Conservation (phyloP, 768 basidiomycete genomes). For the Rubroboletus pulcherrimus region DNA sequence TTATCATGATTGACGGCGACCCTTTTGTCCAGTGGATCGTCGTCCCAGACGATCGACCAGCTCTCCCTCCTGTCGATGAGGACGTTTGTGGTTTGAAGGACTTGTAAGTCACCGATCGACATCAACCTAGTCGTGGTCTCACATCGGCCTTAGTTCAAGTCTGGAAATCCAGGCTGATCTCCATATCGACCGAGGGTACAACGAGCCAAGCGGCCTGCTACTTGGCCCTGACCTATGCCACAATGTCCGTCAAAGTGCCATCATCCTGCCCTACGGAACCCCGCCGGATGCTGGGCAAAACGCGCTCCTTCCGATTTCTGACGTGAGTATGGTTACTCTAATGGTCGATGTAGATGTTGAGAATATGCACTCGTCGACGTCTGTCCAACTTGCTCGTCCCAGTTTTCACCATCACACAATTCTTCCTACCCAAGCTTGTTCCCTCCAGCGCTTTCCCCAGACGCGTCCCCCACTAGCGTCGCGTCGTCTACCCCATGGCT, state of each 20-base stretch:
- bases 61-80: slow-evolving; percentile 24
- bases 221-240: not conserved
- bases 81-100: slow-evolving; percentile 14
- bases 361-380: not conserved
- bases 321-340: slow-evolving; percentile 10
- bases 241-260: not conserved
- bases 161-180: not conserved
- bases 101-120: slow-evolving; percentile 17
- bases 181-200: not conserved
- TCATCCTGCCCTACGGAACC: not conserved
- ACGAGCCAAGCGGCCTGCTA: slow-evolving; percentile 11
- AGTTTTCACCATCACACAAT: not conserved
- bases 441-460: slow-evolving; percentile 23
- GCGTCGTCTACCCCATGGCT: slow-evolving; percentile 23
- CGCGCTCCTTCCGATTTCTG: not conserved
- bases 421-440: not conserved
- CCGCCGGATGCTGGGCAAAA: not conserved
- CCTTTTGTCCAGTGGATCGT: slow-evolving; percentile 15
- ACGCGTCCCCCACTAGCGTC: slow-evolving; percentile 21
- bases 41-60: slow-evolving; percentile 13
- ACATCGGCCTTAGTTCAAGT: slow-evolving; percentile 4
- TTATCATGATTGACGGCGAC: slow-evolving; percentile 10
- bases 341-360: not conserved
- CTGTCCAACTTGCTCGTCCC: no score
- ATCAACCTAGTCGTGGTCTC: slow-evolving; percentile 1